Evolutionary conservation across 163 green algal genomes (phyloP).

Genomic region (Trebouxia gelatinosa): DNA sequence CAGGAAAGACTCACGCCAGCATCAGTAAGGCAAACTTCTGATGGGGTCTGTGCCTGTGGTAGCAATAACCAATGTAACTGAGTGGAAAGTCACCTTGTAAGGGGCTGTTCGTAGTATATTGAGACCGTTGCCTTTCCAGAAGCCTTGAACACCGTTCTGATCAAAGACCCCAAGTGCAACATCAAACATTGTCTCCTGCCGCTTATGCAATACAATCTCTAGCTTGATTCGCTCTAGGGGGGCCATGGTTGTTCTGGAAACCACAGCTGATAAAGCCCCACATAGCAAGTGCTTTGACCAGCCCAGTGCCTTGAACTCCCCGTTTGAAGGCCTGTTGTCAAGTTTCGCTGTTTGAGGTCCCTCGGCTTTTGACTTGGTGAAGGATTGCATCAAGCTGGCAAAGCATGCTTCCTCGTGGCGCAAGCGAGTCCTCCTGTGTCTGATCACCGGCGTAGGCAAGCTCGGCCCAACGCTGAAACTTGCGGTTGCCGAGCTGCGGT

Average conservation of each 20-base stretch:
- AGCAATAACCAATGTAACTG: no score
- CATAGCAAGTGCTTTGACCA: slow-evolving; percentile 17
- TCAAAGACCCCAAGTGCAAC: slow-evolving; percentile 41
- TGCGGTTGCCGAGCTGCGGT: background rate
- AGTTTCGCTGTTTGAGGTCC: slow-evolving; percentile 3
- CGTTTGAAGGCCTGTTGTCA: background rate
- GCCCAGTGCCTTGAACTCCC: background rate
- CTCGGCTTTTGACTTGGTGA: background rate
- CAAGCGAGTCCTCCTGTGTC: background rate
- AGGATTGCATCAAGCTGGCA: background rate
- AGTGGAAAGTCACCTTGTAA: slow-evolving; percentile 77
- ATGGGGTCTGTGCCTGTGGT: no score
- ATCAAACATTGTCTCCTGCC: slow-evolving; percentile 2
- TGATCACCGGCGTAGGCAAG: no score
- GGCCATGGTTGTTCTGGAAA: slow-evolving; percentile 59
- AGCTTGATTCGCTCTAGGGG: slow-evolving; percentile 81
- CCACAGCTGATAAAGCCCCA: slow-evolving; percentile 27
- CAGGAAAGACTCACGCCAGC: no score
- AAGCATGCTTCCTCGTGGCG: slow-evolving; percentile 38
- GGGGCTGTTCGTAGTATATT: slow-evolving; percentile 79
- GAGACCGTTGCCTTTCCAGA: slow-evolving; percentile 80
- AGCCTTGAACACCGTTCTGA: slow-evolving; percentile 63
- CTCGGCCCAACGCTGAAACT: no score
- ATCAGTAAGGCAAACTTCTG: no score
- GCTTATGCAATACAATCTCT: slow-evolving; percentile 61